Evolutionary conservation across 345 rosid species (phyloP).

Genomic region (Melaleuca quinquenervia): DNA sequence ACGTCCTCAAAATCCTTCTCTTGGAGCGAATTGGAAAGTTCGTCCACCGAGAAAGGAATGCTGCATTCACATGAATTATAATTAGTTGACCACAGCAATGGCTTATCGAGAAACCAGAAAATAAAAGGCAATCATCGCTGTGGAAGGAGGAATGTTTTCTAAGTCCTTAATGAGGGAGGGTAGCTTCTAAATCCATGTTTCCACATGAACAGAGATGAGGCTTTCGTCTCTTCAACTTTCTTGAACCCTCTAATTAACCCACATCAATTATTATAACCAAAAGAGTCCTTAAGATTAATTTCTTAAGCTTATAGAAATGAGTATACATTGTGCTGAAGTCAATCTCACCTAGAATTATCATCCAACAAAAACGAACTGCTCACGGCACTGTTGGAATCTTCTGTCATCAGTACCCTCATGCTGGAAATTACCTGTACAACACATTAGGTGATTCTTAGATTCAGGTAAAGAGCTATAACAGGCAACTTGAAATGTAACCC

Average conservation of each 20-base stretch:
- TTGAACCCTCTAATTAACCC: neutral
- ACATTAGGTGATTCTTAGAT: neutral
- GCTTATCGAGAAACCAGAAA: neutral
- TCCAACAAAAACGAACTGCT: constrained; percentile 92
- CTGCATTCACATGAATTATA: constrained; percentile 18
- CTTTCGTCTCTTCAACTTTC: neutral
- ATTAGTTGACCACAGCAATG: neutral
- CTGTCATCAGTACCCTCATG: constrained; percentile 97
- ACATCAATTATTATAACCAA: neutral
- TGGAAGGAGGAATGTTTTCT: neutral
- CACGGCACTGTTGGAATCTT: constrained; percentile 76
- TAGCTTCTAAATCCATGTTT: neutral
- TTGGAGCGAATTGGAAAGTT: constrained; percentile 63
- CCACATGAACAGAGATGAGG: neutral
- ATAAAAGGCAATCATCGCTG: neutral
- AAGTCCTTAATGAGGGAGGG: neutral
- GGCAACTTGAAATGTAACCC: neutral
- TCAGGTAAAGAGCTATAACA: neutral
- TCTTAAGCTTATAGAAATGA: neutral
- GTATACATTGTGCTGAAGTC: neutral
- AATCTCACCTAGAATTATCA: constrained; percentile 75
- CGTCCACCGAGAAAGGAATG: constrained; percentile 96
- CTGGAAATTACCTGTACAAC: constrained; percentile 74
- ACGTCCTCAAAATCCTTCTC: constrained; percentile 84
- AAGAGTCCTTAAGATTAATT: neutral